Evolutionary conservation across 306 rosid genomes (phyloP), one percentile per base, ranked within the genome.

Genomic region (Lathyrus tuberosus): DNA sequence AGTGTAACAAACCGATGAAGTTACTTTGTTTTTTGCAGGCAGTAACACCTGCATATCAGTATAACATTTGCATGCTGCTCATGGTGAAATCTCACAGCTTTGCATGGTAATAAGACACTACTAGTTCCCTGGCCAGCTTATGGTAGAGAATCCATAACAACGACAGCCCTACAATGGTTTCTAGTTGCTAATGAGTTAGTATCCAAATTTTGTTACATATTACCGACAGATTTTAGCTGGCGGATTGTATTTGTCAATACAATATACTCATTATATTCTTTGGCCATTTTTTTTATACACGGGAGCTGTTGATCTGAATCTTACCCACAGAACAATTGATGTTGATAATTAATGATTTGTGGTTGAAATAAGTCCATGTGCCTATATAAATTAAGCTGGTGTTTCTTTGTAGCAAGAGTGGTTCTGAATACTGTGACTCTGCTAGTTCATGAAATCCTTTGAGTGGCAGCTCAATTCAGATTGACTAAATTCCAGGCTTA

Each of bases 11-110:
- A 37, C 26, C 67, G 78, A 52, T 60, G 71, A 53, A 69, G 59
- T 67, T 58, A 28, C 60, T 62, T 49, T 33, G 33, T 62, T 33
- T 33, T 76, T 51, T 72, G 73, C 83, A 70, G 47, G 71, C 52
- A 40, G 48, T 69, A 77, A 26, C 68, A 26, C 74, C 74, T 48
- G 46, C 4, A 54, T 53, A 67, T 79, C 61, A 14, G 61, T 68
- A 66, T 66, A 42, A 71, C 69, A 71, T 47, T 70, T 62, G 46
- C 62, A 18, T 56, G 66, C 53, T 62, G 52, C 71, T 66, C 70
- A 28, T 60, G 48, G 73, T 78, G 76, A 70, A 53, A 62, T 71
- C 43, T 11, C 48, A 31, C 67, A 48, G 60, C 20, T 59, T 44
- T 53, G 81, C 43, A 59, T 22, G 20, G 30, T 44, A 10, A 10